Conservation (phyloP, 345 rosid species). For the Salix exigua region DNA sequence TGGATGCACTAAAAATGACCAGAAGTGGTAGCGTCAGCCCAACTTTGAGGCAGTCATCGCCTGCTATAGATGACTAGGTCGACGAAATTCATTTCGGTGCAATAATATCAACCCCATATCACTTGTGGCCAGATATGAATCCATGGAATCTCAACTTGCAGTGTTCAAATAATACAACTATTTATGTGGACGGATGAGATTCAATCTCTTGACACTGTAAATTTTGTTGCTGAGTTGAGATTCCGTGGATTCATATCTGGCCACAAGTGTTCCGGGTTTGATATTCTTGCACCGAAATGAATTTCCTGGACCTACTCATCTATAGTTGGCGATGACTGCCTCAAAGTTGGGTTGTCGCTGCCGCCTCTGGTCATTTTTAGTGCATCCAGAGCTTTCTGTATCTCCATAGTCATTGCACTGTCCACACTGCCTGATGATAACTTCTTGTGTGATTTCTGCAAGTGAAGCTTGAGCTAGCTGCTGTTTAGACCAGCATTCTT, state of each 20-base stretch:
- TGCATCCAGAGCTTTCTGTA: slow-evolving; percentile 83
- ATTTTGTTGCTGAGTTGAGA: neutral
- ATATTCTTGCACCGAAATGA: neutral
- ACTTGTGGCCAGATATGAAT: neutral
- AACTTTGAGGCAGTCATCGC: slow-evolving; percentile 40
- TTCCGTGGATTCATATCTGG: neutral
- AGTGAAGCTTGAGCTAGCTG: slow-evolving; percentile 84
- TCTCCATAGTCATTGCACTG: slow-evolving; percentile 99
- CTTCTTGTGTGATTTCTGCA: slow-evolving; percentile 84
- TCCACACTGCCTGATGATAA: slow-evolving; percentile 95
- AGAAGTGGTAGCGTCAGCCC: slow-evolving; percentile 68
- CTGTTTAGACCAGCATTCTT: slow-evolving; percentile 93
- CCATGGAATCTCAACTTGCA: neutral
- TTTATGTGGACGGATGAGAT: no score
- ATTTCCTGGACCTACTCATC: slow-evolving; percentile 19
- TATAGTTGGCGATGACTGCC: slow-evolving; percentile 44
- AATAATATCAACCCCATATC: neutral
- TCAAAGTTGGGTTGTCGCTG: slow-evolving; percentile 54
- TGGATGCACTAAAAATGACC: slow-evolving; percentile 74
- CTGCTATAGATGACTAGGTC: slow-evolving; percentile 37
- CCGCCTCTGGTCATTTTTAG: slow-evolving; percentile 65
- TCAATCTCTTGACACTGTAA: neutral
- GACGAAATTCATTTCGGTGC: neutral
- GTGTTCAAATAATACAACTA: no score
- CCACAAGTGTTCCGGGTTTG: neutral